Evolutionary conservation across 352 stramenopile species (phyloP).

Genomic region (Phytophthora tubulina): DNA sequence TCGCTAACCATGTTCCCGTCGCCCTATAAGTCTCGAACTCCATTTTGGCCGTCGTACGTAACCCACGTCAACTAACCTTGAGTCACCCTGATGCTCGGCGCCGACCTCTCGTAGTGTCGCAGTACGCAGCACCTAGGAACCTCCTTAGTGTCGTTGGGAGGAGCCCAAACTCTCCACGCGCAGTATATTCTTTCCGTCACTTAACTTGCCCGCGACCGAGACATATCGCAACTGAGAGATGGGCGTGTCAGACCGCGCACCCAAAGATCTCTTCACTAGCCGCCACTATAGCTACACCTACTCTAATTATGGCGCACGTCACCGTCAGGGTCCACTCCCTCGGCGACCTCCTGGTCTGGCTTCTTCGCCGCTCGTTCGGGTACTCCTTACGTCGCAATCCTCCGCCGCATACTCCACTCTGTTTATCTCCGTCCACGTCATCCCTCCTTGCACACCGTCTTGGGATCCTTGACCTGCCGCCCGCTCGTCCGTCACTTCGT

Average conservation of each 20-base stretch:
- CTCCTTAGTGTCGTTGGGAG: not conserved
- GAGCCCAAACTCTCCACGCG: not conserved
- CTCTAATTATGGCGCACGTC: not conserved
- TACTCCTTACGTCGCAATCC: not conserved
- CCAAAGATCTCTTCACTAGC: not conserved
- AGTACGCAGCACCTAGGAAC: not conserved
- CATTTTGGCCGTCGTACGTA: not conserved
- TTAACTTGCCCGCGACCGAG: not conserved
- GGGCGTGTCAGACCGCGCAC: not conserved
- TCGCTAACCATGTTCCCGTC: not conserved
- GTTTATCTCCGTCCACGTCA: not conserved
- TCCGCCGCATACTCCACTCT: not conserved
- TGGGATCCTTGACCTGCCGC: too few species aligned
- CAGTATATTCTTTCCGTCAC: not conserved
- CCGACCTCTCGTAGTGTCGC: not conserved
- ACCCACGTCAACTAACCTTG: too few species aligned
- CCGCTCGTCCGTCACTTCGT: too few species aligned
- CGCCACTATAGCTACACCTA: not conserved
- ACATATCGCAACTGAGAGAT: not conserved
- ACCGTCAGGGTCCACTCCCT: not conserved
- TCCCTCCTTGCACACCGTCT: not conserved
- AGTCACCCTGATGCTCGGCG: too few species aligned
- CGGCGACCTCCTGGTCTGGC: not conserved
- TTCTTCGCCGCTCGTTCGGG: not conserved
- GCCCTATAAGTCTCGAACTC: not conserved